Percentiles rank a stretch among this genome's conserved stretches.
phyloP scores from a whole-genome alignment of 1,284 basidiomycete species.

The Afroboletus lepidellus region DNA sequence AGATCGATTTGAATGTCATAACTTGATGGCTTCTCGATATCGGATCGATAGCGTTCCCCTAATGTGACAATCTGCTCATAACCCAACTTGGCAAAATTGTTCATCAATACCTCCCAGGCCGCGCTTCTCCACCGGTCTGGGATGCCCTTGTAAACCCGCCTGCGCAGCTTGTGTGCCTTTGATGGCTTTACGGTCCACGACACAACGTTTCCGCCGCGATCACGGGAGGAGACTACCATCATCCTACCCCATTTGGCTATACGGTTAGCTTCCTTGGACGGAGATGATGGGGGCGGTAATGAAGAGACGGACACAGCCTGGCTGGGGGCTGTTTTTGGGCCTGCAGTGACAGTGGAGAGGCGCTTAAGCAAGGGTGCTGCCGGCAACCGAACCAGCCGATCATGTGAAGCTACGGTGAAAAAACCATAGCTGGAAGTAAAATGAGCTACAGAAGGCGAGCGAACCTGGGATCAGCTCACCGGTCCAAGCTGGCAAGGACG shows the following conservation, averaged over 20 bases:
- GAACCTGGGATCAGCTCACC: slow-evolving; percentile 48
- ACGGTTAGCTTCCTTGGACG: slow-evolving; percentile 65
- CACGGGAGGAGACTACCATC: slow-evolving; percentile 68
- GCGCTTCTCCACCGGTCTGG: slow-evolving; percentile 95
- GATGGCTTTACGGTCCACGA: slow-evolving; percentile 67
- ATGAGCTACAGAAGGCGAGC: slow-evolving; percentile 19
- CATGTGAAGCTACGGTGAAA: slow-evolving; percentile 72
- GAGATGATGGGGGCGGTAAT: slow-evolving; percentile 47
- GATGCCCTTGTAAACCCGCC: slow-evolving; percentile 91
- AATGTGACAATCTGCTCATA: slow-evolving; percentile 43
- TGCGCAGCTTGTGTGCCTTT: slow-evolving; percentile 64
- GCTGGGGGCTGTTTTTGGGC: slow-evolving; percentile 42
- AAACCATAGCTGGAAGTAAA: slow-evolving; percentile 74
- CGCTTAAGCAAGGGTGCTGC: slow-evolving; percentile 62
- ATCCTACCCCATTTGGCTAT: slow-evolving; percentile 89
- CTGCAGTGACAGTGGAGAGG: slow-evolving; percentile 48
- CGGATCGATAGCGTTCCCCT: slow-evolving; percentile 58
- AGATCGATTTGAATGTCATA: slow-evolving; percentile 98
- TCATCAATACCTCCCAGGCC: slow-evolving; percentile 84
- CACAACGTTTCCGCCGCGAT: slow-evolving; percentile 75
- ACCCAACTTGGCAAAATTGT: slow-evolving; percentile 46
- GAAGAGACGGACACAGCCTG: slow-evolving; percentile 41
- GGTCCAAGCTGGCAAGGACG: slow-evolving; percentile 72
- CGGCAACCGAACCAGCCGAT: slow-evolving; percentile 70
- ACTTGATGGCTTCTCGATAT: slow-evolving; percentile 74